Base-by-base conservation (phyloP, 257 asterid species). In the Gentiana macrophylla region DNA sequence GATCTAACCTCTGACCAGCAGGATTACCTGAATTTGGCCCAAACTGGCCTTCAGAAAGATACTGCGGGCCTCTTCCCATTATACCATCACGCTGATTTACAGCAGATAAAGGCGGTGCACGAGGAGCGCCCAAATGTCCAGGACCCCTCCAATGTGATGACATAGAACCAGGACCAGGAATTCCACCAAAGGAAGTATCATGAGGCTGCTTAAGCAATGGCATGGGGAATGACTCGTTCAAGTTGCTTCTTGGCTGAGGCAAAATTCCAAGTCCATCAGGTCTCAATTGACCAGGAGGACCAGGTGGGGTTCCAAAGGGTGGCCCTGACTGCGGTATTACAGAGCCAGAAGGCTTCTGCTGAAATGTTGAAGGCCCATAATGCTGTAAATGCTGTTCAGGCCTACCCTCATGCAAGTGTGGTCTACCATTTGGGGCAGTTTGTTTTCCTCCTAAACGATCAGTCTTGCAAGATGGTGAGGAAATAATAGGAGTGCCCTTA, bases 21-120 rank as follows among this genome's bases (percentile, higher is more conserved):
- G 77, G 59, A 78, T 77, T 72, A 48, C 15, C 71, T 6, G 64
- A 55, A 55, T 70, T 68, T 38, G 72, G 82, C 11, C 61, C 36
- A 77, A 63, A 61, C 59, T 69, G 82, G 64, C 67, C 74, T 62
- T 80, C 89, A 67, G 72, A 62, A 38, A 72, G 76, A 65, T 12
- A 74, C 47, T 62, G 72, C 9, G 77, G 86, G 49, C 60, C 79
- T 64, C 79, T 74, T 71, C 80, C 89, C 69, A 69, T 59, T 46
- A 66, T 44, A 55, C 77, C 91, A 60, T 60, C 69, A 48, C 59
- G 84, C 53, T 70, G 77, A 71, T 72, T 76, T 67, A n/a, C 65
- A 46, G 62, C 24, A 66, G 62, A 38, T 41, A 44, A 56, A 1
- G 68, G 61, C 24, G 70, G 67, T 43, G 76, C 78, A 56, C 69